These are phyloP conservation scores for Xylogone sp. DNA, from an alignment of 2,329 filamentous ascomycete genomes.

Conservation along the genomic window DNA sequence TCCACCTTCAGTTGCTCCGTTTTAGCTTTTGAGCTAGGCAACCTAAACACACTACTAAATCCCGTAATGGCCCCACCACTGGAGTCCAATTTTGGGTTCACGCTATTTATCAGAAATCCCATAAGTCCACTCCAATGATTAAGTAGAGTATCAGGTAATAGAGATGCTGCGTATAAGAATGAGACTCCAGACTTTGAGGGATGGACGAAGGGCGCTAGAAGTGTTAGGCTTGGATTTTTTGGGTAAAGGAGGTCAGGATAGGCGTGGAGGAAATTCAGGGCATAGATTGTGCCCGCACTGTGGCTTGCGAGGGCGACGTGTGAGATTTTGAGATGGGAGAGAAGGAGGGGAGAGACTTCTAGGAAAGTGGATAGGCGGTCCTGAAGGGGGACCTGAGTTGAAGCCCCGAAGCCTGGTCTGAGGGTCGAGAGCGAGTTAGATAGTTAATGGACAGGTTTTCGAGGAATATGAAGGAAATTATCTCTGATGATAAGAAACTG, in stretches of 20 bases:
- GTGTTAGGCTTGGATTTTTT: conserved; percentile 24
- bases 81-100: conserved; percentile 22
- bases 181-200: conserved; percentile 17
- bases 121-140: conserved; percentile 27
- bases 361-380: conserved; percentile 35
- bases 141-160: conserved; percentile 22
- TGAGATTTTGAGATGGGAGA: conserved; percentile 31
- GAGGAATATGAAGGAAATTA: background rate
- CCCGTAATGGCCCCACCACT: conserved; percentile 9
- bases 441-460: background rate
- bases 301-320: conserved; percentile 37
- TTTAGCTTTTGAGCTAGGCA: background rate
- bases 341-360: conserved; percentile 35
- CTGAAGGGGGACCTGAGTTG: conserved; percentile 32
- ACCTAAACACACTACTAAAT: conserved; percentile 5
- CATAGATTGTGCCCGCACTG: conserved; percentile 37
- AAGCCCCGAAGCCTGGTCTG: conserved; percentile 41
- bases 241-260: conserved; percentile 28
- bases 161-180: conserved; percentile 9
- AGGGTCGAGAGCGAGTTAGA: background rate
- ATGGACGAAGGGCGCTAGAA: conserved; percentile 36
- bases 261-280: conserved; percentile 36
- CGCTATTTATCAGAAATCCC: conserved; percentile 27
- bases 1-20: conserved; percentile 3
- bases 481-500: background rate